Base-by-base conservation (phyloP, 495 filamentous ascomycete genomes). In the Penicillium samsonianum region DNA sequence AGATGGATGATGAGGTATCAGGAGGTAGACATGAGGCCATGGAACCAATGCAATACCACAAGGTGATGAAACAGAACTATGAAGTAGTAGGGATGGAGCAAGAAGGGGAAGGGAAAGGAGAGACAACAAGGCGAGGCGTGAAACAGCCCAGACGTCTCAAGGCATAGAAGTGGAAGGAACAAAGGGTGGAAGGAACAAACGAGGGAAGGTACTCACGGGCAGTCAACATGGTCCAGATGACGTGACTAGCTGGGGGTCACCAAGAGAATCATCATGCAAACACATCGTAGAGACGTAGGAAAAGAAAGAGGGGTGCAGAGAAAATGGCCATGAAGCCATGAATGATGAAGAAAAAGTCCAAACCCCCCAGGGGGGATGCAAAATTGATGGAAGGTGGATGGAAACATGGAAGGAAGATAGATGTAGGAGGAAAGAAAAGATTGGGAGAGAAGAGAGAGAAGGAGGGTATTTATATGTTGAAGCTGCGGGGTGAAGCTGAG, bases 351-450 rank as follows among this genome's bases (percentile, higher is more conserved):
- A n/a, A n/a, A 45, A 25, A 9, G 43, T n/a, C 22, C 23, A 45
- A 26, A 3, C 1, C 23, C 6, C 11, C 11, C 1, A 3, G 41
- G 20, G 41, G 41, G 41, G 12, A 25, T 25, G 23, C 6, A 26
- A 45, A 4, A 26, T 45, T 16, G 23, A 26, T 26, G 23, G 14
- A 25, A 44, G 5, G 16, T 44, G 20, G 20, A 47, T 19, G 35
- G 22, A 38, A 25, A 19, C 11, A 23, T 41, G 10, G 42, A 44
- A 25, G 30, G n/a, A 57, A 45, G 25, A 48, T 19, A 1, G 19
- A 37, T 37, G 42, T 44, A 47, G 42, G 45, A 58, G 58, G 48
- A 49, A 53, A 19, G 43, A 64, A 55, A 64, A 30, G 14, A 51
- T 14, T 16, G 52, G 30, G 44, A 38, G 20, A 33, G 6, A 48